phyloP scores from a whole-genome alignment of 257 asterid species.

The Cynanchum wilfordii region DNA sequence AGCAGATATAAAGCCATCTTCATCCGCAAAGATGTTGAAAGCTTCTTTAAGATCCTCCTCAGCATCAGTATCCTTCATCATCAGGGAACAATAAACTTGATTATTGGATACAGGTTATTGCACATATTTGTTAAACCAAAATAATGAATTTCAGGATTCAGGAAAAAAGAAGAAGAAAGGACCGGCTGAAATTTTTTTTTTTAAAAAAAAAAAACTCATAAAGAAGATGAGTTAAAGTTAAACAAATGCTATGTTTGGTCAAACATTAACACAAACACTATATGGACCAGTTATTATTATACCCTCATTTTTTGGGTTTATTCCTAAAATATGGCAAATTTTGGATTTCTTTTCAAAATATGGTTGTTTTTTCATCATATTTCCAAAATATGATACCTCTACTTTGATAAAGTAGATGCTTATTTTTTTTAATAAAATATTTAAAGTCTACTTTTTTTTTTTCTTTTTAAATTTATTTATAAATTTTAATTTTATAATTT shows the following conservation, averaged over 20 bases:
- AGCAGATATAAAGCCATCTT: slow-evolving; percentile 55
- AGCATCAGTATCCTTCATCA: slow-evolving; percentile 38
- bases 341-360: no score
- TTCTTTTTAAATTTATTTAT: no score
- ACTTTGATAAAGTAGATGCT: no score
- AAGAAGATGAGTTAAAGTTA: not conserved
- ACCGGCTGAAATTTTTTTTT: no score
- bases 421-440: no score
- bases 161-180: not conserved
- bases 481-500: no score
- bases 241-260: not conserved
- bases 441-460: no score
- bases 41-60: slow-evolving; percentile 60
- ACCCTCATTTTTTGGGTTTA: no score
- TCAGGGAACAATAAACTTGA: slow-evolving; percentile 9
- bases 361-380: no score
- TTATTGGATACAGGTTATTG: not conserved
- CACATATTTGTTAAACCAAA: not conserved
- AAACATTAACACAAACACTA: not conserved
- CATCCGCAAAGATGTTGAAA: slow-evolving; percentile 54
- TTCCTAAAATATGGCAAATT: no score
- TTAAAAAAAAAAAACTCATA: not conserved
- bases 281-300: not conserved
- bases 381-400: no score
- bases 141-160: not conserved